Conservation (phyloP, 2,329 filamentous ascomycete genomes). For the Hawksworthiomyces lignivorus region DNA sequence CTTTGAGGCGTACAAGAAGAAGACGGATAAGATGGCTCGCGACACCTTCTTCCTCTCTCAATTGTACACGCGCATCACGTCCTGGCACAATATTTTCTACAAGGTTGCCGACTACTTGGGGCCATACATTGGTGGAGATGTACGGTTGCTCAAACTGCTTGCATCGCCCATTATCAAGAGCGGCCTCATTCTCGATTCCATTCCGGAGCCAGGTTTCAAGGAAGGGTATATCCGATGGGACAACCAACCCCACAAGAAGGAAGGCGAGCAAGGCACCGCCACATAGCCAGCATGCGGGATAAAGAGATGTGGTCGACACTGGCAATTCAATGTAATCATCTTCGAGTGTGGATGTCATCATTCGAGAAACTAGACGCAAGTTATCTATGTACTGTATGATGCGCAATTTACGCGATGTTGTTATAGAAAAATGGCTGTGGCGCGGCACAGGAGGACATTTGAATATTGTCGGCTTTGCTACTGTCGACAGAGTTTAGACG, state of each 20-base stretch:
- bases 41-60: background rate
- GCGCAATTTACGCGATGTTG: too few species aligned
- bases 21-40: slow-evolving; percentile 1
- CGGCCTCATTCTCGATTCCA: slow-evolving; percentile 8
- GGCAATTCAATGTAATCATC: too few species aligned
- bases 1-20: slow-evolving; percentile 5
- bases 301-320: too few species aligned
- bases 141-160: background rate
- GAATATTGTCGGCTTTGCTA: too few species aligned
- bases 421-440: too few species aligned
- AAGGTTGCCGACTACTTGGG: slow-evolving; percentile 3
- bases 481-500: too few species aligned
- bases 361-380: too few species aligned
- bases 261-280: too few species aligned
- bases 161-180: slow-evolving; percentile 6
- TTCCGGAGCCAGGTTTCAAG: slow-evolving; percentile 1
- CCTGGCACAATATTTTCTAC: slow-evolving; percentile 7
- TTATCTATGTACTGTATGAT: too few species aligned
- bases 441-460: too few species aligned
- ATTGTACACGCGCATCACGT: slow-evolving; percentile 5
- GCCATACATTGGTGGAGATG: slow-evolving; percentile 8
- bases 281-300: too few species aligned
- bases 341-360: too few species aligned
- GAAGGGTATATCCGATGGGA: background rate
- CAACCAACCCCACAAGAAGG: background rate